Conservation (phyloP, 768 basidiomycete species). For the Phanerochaete carnosa region DNA sequence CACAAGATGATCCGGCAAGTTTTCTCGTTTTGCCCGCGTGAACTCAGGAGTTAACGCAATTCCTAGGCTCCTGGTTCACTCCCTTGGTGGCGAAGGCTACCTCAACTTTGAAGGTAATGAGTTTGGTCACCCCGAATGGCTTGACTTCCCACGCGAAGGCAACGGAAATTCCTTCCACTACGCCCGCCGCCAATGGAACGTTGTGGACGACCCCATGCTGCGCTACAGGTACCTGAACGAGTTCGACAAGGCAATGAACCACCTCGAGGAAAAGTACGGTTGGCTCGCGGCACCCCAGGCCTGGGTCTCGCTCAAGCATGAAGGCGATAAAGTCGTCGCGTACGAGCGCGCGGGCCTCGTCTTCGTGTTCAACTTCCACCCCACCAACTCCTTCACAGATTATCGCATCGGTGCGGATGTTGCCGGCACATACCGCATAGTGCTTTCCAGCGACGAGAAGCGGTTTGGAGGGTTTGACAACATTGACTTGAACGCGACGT, state of each 20-base stretch:
- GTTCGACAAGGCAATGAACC: slow-evolving; percentile 93
- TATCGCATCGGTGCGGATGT: slow-evolving; percentile 90
- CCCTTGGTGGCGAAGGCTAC: slow-evolving; percentile 95
- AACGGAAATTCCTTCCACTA: slow-evolving; percentile 97
- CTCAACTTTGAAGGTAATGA: slow-evolving; percentile 98
- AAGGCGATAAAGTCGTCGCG: slow-evolving; percentile 88
- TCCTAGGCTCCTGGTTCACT: slow-evolving; percentile 78
- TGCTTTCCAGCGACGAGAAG: slow-evolving; percentile 83
- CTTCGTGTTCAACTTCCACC: slow-evolving; percentile 98
- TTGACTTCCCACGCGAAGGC: slow-evolving; percentile 96
- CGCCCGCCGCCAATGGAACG: slow-evolving; percentile 94
- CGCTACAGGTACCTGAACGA: slow-evolving; percentile 95
- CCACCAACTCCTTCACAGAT: slow-evolving; percentile 85
- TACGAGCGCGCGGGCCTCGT: slow-evolving; percentile 92
- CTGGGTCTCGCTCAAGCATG: slow-evolving; percentile 92
- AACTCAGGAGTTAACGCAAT: not conserved
- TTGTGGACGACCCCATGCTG: slow-evolving; percentile 80
- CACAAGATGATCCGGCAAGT: slow-evolving; percentile 96
- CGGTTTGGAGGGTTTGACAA: slow-evolving; percentile 90
- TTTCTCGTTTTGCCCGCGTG: not conserved
- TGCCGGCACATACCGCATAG: slow-evolving; percentile 79
- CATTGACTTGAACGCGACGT: slow-evolving; percentile 57
- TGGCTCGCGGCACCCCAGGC: slow-evolving; percentile 88
- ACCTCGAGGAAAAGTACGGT: slow-evolving; percentile 68
- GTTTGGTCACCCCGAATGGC: slow-evolving; percentile 99